Conservation (phyloP, 768 basidiomycete genomes). For the Pleurotus ostreatus region DNA sequence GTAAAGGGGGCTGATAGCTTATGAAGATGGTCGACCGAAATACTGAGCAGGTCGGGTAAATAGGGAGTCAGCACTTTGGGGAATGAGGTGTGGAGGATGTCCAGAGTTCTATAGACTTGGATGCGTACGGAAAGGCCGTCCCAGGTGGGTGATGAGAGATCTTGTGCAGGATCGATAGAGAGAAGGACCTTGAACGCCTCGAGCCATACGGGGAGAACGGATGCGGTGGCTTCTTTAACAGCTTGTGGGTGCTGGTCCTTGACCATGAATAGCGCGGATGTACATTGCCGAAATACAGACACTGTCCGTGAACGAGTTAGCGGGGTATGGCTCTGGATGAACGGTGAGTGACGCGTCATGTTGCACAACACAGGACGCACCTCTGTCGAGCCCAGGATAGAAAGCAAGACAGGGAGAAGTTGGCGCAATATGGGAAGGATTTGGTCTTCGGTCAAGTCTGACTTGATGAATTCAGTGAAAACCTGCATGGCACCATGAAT, state of each 20-base stretch:
- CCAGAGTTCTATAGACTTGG: constrained; percentile 87
- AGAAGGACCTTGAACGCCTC: constrained; percentile 82
- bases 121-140: constrained; percentile 75
- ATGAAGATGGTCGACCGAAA: constrained; percentile 57
- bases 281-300: constrained; percentile 86
- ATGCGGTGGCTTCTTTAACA: constrained; percentile 76
- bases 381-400: constrained; percentile 73
- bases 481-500: constrained; percentile 98
- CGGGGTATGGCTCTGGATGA: constrained; percentile 58
- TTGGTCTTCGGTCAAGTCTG: constrained; percentile 93
- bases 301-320: constrained; percentile 83
- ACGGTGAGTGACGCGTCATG: background rate
- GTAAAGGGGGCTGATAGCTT: constrained; percentile 56
- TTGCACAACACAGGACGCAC: constrained; percentile 30
- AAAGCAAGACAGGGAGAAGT: constrained; percentile 80
- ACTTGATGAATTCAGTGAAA: constrained; percentile 89
- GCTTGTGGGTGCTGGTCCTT: constrained; percentile 88
- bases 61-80: constrained; percentile 65
- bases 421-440: constrained; percentile 87
- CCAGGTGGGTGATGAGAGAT: constrained; percentile 68
- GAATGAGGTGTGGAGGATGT: constrained; percentile 78
- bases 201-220: constrained; percentile 89
- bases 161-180: constrained; percentile 54
- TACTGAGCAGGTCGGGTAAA: constrained; percentile 54
- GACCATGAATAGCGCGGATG: constrained; percentile 89